Evolutionary conservation across 176 grass and related monocot genomes (phyloP).

Genomic region (Eragrostis curvula): DNA sequence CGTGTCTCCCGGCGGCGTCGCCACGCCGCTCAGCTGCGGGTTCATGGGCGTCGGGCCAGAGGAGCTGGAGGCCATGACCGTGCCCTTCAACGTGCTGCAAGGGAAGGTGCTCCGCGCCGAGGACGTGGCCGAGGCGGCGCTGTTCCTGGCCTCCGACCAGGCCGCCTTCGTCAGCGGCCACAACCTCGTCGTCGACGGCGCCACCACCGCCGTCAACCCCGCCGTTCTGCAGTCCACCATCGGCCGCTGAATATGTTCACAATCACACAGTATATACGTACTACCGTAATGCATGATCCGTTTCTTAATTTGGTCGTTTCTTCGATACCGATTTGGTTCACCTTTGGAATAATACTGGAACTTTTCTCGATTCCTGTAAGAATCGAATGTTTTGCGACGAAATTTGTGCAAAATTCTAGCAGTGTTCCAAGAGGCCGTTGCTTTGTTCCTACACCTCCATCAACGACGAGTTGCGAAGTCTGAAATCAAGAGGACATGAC

Average conservation of each 20-base stretch:
- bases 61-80: slow-evolving; percentile 51
- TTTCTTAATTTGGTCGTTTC: no score
- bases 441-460: background rate
- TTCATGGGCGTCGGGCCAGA: slow-evolving; percentile 18
- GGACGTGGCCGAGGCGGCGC: slow-evolving; percentile 63
- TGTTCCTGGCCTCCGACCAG: slow-evolving; percentile 83
- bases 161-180: slow-evolving; percentile 69
- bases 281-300: no score
- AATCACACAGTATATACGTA: no score
- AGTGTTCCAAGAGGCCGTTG: background rate
- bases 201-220: slow-evolving; percentile 55
- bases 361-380: background rate
- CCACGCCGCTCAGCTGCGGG: slow-evolving; percentile 57
- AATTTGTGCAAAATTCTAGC: background rate
- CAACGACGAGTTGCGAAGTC: background rate
- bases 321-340: background rate
- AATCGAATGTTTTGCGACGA: background rate
- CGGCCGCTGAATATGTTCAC: slow-evolving; percentile 38
- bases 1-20: slow-evolving; percentile 76
- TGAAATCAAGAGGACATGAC: no score
- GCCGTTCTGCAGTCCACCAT: slow-evolving; percentile 17
- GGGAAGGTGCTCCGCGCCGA: slow-evolving; percentile 55
- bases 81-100: slow-evolving; percentile 43
- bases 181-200: slow-evolving; percentile 84
- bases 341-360: background rate